Evolutionary conservation across 2,329 filamentous ascomycete genomes (phyloP).

Genomic region (Pseudogymnoascus sp.): DNA sequence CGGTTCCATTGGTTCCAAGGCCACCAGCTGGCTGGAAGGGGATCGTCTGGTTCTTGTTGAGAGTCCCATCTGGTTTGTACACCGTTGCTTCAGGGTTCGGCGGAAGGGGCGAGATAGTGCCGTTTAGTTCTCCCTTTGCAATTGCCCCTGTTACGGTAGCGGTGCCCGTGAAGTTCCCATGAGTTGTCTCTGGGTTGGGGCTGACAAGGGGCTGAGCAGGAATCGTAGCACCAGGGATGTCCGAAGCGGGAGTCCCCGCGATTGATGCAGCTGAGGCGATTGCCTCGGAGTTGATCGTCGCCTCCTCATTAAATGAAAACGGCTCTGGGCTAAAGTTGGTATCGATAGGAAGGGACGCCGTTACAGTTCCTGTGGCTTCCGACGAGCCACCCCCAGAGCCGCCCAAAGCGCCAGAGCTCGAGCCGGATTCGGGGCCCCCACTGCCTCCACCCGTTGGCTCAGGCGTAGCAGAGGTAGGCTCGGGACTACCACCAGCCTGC

Average conservation of each 20-base stretch:
- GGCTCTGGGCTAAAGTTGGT: constrained; percentile 1
- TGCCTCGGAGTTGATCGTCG: constrained; percentile 22
- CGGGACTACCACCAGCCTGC: not conserved
- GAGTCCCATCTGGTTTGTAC: constrained; percentile 64
- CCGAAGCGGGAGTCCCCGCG: constrained; percentile 22
- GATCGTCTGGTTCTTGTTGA: constrained; percentile 60
- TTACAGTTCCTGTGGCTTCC: not conserved
- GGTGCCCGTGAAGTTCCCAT: constrained; percentile 61
- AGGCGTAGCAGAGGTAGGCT: not conserved
- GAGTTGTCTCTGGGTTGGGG: constrained; percentile 53
- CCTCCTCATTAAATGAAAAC: constrained; percentile 23
- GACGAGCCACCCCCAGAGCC: not conserved
- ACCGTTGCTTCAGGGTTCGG: constrained; percentile 56
- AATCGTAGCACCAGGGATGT: constrained; percentile 24
- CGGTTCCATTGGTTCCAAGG: constrained; percentile 67
- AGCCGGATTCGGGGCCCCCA: not conserved
- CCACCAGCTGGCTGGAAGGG: constrained; percentile 69
- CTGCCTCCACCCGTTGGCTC: not conserved
- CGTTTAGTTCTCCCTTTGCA: constrained; percentile 47
- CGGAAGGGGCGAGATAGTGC: constrained; percentile 45
- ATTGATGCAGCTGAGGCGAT: constrained; percentile 21
- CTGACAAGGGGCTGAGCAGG: constrained; percentile 35
- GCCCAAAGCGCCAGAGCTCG: not conserved
- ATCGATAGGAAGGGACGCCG: not conserved
- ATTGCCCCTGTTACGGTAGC: constrained; percentile 63